Evolutionary conservation across 2,329 filamentous ascomycete species (phyloP).

Genomic region (Penicillium sp.): DNA sequence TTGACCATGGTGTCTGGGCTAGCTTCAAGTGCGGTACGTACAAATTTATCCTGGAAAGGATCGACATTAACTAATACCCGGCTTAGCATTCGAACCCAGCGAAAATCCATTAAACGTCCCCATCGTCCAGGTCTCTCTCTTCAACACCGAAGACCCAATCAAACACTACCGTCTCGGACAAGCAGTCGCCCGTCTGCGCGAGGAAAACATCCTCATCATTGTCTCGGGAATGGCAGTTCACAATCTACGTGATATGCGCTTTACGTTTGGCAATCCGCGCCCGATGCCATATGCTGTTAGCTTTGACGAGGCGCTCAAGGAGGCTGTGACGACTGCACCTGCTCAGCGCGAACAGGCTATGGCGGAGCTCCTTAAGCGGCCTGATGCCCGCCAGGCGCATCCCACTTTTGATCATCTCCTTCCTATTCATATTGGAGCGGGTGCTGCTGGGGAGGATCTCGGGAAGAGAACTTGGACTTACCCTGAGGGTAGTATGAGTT

Average conservation of each 20-base stretch:
- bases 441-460: conserved; percentile 49
- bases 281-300: conserved; percentile 56
- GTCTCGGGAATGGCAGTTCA: conserved; percentile 72
- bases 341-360: conserved; percentile 44
- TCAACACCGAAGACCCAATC: conserved; percentile 58
- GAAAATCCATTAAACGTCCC: conserved; percentile 61
- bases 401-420: conserved; percentile 61
- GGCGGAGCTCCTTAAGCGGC: conserved; percentile 45
- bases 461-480: conserved; percentile 49
- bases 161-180: conserved; percentile 65
- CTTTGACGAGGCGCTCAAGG: conserved; percentile 65
- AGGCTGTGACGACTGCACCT: conserved; percentile 53
- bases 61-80: neutral
- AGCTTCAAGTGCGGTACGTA: conserved; percentile 55
- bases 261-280: conserved; percentile 42
- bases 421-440: conserved; percentile 56
- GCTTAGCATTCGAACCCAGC: conserved; percentile 57
- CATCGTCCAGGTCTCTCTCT: conserved; percentile 68
- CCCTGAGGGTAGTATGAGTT: conserved; percentile 50
- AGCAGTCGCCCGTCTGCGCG: conserved; percentile 61
- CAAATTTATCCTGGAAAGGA: neutral
- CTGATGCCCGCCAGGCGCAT: conserved; percentile 58
- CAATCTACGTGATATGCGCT: conserved; percentile 57
- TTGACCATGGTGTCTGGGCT: conserved; percentile 73
- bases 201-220: conserved; percentile 64